Evolutionary conservation across 1,284 basidiomycete genomes (phyloP).

Genomic region (Apiotrichum domesticum): DNA sequence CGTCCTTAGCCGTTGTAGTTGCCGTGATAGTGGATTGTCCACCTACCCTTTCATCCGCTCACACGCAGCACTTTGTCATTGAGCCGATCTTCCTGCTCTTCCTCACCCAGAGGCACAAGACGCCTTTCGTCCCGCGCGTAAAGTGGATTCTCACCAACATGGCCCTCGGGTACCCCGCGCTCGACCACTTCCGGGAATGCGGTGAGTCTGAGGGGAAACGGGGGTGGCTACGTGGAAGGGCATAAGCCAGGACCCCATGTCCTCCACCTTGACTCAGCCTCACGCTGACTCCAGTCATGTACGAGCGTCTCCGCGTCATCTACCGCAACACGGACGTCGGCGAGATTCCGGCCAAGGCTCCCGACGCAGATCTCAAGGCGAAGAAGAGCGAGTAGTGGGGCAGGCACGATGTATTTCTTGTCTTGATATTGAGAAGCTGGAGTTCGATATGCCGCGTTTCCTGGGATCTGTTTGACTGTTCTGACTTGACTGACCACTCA

Average conservation of each 20-base stretch:
- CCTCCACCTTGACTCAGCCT: not conserved
- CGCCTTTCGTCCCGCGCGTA: constrained; percentile 10
- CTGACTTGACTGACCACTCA: too few relatives aligned
- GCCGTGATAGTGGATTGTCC: too few relatives aligned
- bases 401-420: not conserved
- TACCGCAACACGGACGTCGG: constrained; percentile 35
- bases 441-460: too few relatives aligned
- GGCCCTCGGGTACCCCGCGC: constrained; percentile 26
- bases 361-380: not conserved
- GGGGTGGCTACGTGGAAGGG: too few relatives aligned
- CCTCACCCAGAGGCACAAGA: constrained; percentile 9
- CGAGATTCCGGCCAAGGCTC: constrained; percentile 13
- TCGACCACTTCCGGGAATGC: constrained; percentile 34
- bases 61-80: constrained; percentile 15
- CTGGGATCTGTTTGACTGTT: too few relatives aligned
- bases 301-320: constrained; percentile 27
- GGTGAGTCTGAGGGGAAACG: constrained; percentile 18
- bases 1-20: too few relatives aligned
- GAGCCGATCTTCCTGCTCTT: constrained; percentile 19
- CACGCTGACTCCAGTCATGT: constrained; percentile 21
- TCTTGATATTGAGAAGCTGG: too few relatives aligned
- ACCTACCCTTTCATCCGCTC: not conserved
- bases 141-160: constrained; percentile 32
- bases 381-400: constrained; percentile 10
- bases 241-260: too few relatives aligned